Conservation (phyloP, 331 rosid species). For the Rhamnella rubrinervis region DNA sequence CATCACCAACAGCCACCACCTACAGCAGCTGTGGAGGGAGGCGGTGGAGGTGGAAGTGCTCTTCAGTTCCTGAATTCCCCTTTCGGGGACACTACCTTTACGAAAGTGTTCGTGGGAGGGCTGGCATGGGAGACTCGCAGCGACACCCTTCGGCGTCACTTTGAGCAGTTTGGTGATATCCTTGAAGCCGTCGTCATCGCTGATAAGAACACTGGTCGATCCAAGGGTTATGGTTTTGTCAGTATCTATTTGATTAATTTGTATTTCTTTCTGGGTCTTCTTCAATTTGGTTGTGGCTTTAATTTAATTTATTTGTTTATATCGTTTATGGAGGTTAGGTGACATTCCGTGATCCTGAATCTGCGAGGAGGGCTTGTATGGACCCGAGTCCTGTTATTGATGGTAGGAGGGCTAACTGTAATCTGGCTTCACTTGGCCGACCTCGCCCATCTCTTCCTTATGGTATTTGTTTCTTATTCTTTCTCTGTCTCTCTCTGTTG, state of each 20-base stretch:
- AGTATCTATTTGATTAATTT: not conserved
- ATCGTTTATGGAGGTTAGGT: constrained; percentile 13
- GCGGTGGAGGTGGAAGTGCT: too few species aligned
- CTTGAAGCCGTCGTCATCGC: constrained; percentile 31
- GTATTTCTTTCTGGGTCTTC: not conserved
- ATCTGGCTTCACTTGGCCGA: constrained; percentile 25
- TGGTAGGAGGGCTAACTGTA: constrained; percentile 33
- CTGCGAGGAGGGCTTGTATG: constrained; percentile 22
- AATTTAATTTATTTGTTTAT: not conserved
- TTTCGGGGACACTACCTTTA: constrained; percentile 30
- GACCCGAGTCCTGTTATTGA: constrained; percentile 28
- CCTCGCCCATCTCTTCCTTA: constrained; percentile 12
- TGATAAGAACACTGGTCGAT: constrained; percentile 29
- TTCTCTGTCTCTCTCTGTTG: too few species aligned
- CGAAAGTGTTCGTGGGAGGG: constrained; percentile 32
- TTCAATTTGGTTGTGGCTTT: not conserved
- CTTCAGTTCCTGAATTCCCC: constrained; percentile 19
- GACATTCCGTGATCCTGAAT: constrained; percentile 26
- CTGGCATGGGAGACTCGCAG: constrained; percentile 32
- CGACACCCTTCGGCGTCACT: constrained; percentile 25
- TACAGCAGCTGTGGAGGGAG: not conserved
- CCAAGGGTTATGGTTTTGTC: constrained; percentile 32
- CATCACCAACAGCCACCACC: constrained; percentile 6
- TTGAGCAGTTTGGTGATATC: constrained; percentile 29
- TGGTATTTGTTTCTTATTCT: not conserved